Base-by-base conservation (phyloP, 2,329 filamentous ascomycete genomes). In the Penicillium griseofulvum region DNA sequence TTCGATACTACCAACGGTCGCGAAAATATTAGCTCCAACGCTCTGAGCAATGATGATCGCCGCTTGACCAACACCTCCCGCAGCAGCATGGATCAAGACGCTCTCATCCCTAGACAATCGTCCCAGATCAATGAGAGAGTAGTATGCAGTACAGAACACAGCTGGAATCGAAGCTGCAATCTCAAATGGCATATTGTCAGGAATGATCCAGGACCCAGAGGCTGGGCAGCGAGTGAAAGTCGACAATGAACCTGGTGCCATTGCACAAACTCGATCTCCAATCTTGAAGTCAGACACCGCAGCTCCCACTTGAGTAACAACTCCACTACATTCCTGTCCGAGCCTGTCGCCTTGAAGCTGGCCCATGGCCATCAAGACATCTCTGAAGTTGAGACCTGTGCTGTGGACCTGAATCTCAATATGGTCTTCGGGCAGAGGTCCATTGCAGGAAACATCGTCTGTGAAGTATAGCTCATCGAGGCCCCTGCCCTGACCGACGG, bases 191-290 rank as follows among this genome's bases (percentile, higher is more conserved):
- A 71, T 61, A 10, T 48, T 39, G 2, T 62, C 59, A 2, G 69
- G 69, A 14, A 82, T 74, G 0, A 66, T 62, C 39, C 62, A 66
- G 2, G 66, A 63, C 28, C 52, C 59, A 22, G 60, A 59, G 38
- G 72, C 71, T 0, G 69, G 71, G 53, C 71, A 67, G 16, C 59
- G 62, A 41, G 62, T 68, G 53, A 53, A 68, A 11, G 66, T 73
- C 29, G 64, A 55, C 12, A 66, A 59, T 0, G 60, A 61, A 52
- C 72, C 69, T 45, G 68, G 56, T 11, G 59, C 38, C 6, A 76
- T 77, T 3, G 73, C 65, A 34, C 60, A 61, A 5, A 84, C 81
- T 2, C 66, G 63, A 36, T 80, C 74, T 4, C 76, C 77, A 3
- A 65, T 49, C 2, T 57, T 50, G 19, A 81, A 64, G 26, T 68